A percentile compares a stretch with the other conserved stretches of the same genome.
Conservation (phyloP, 2,329 filamentous ascomycete genomes). For the Hypoxylon sp. region DNA sequence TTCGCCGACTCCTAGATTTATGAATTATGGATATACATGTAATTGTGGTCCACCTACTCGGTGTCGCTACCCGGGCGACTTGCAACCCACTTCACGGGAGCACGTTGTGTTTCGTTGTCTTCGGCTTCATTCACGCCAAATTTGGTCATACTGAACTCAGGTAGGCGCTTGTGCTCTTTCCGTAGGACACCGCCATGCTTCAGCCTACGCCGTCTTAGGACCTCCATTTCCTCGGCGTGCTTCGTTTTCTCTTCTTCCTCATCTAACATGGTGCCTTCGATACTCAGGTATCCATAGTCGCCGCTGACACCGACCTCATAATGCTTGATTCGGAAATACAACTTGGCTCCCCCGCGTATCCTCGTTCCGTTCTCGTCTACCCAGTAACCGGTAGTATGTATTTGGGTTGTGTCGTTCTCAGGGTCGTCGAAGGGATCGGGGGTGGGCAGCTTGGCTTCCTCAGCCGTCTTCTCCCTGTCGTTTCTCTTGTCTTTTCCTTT, state of each 20-base stretch:
- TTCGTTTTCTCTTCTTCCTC: slow-evolving; percentile 75
- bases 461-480: slow-evolving; percentile 38
- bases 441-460: slow-evolving; percentile 54
- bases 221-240: slow-evolving; percentile 66
- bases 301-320: slow-evolving; percentile 84
- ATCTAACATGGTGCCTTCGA: slow-evolving; percentile 88
- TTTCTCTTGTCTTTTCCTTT: slow-evolving; percentile 31
- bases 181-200: slow-evolving; percentile 55
- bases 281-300: slow-evolving; percentile 83
- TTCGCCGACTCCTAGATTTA: slow-evolving; percentile 10
- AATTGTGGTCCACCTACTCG: slow-evolving; percentile 30
- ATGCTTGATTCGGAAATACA: slow-evolving; percentile 85
- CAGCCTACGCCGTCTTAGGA: slow-evolving; percentile 56
- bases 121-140: slow-evolving; percentile 65
- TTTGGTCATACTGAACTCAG: slow-evolving; percentile 71
- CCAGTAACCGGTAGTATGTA: slow-evolving; percentile 79
- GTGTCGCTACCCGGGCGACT: slow-evolving; percentile 51
- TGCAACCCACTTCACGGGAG: slow-evolving; percentile 54
- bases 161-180: slow-evolving; percentile 55
- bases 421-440: slow-evolving; percentile 55
- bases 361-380: slow-evolving; percentile 77
- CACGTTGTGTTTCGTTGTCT: slow-evolving; percentile 57
- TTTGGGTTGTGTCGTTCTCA: slow-evolving; percentile 65
- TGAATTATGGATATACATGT: slow-evolving; percentile 21
- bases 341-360: slow-evolving; percentile 72